Percentiles rank a stretch among this genome's conserved stretches.
These are phyloP conservation scores for Elsinoe fawcettii DNA, from an alignment of 2,329 filamentous ascomycete species.

Conservation along the genomic window DNA sequence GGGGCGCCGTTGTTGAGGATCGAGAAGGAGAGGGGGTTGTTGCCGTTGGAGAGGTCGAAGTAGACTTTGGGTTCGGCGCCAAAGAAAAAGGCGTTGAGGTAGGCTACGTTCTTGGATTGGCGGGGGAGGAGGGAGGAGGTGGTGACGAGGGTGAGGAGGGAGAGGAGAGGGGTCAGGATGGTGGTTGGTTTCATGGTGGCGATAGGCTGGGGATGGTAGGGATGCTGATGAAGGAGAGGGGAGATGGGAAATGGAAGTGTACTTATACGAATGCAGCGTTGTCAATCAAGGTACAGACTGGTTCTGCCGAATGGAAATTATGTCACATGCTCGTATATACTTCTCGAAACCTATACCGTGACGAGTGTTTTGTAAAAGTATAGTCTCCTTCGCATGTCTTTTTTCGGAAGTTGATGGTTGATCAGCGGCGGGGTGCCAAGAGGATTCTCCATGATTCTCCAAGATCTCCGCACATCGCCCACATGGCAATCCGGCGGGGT, in stretches of 20 bases:
- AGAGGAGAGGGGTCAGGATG: background rate
- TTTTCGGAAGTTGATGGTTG: slow-evolving; percentile 4
- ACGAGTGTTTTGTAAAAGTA: background rate
- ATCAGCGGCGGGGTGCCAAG: slow-evolving; percentile 13
- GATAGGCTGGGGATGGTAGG: background rate
- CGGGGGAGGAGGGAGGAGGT: background rate
- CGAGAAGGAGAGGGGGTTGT: slow-evolving; percentile 43
- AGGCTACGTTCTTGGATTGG: background rate
- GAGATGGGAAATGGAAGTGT: background rate
- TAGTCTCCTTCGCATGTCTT: background rate
- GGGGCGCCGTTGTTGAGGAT: slow-evolving; percentile 44
- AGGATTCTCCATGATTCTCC: background rate
- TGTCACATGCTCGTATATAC: slow-evolving; percentile 7
- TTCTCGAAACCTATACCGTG: background rate
- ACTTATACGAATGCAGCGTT: background rate
- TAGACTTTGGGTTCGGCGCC: slow-evolving; percentile 15
- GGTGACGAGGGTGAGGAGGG: background rate
- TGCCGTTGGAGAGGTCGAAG: slow-evolving; percentile 43
- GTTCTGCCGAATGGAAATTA: background rate
- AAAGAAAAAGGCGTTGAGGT: slow-evolving; percentile 12
- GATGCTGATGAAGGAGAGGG: background rate
- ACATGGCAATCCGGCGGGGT: slow-evolving; percentile 12
- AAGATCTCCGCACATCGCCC: background rate
- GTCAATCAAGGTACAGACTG: background rate
- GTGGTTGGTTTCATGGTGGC: background rate